Conservation (phyloP, 164 flowering plant species). For the Tinospora cordifolia region DNA sequence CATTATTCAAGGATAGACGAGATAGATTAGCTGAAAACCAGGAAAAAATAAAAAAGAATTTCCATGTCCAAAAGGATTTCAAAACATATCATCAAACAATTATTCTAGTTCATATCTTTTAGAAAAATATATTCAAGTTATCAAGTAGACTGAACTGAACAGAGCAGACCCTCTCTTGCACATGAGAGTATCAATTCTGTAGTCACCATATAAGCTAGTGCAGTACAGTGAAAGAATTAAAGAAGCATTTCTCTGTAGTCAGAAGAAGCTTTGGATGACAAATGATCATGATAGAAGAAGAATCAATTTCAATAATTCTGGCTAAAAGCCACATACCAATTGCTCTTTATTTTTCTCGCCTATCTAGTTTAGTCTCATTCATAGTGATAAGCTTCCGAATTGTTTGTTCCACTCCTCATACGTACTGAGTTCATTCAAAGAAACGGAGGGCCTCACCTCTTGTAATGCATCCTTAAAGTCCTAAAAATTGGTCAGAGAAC, state of each 20-base stretch:
- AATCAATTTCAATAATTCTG: too few relatives aligned
- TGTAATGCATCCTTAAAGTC: constrained; percentile 76
- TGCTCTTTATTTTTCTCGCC: background rate
- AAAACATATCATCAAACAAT: background rate
- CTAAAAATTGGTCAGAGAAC: constrained; percentile 26
- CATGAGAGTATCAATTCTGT: background rate
- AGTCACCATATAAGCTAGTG: background rate
- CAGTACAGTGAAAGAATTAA: background rate
- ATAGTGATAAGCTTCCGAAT: constrained; percentile 76
- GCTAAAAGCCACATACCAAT: too few relatives aligned
- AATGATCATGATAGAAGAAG: background rate
- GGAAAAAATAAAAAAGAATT: background rate
- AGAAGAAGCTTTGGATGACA: background rate
- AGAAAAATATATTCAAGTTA: background rate
- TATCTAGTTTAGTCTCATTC: background rate
- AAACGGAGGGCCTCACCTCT: constrained; percentile 95
- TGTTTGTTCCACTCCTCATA: constrained; percentile 95
- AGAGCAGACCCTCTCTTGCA: background rate
- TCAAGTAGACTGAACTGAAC: background rate
- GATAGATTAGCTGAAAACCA: background rate
- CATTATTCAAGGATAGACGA: background rate
- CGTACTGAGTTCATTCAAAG: constrained; percentile 60
- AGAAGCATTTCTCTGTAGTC: background rate
- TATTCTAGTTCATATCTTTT: background rate
- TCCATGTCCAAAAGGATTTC: background rate